Base-by-base conservation (phyloP, 2,329 filamentous ascomycete genomes). In the Epichloe coenophiala region DNA sequence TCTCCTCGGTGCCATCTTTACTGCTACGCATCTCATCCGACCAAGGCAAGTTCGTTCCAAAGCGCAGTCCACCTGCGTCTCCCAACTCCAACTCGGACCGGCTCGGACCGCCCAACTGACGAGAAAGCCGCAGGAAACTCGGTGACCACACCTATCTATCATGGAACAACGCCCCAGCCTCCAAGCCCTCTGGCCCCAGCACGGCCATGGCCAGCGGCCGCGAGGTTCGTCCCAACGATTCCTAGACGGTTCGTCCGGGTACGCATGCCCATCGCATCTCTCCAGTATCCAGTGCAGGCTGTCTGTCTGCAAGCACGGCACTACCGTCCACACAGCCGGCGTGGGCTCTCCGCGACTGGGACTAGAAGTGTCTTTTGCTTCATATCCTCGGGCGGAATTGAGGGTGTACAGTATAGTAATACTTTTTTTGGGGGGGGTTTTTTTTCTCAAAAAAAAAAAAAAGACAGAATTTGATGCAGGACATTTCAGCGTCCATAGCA, bases 141-240 rank as follows among this genome's bases (percentile, higher is more conserved):
- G 93, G 93, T 54, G 93, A 98, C 66, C 93, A 97, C 68, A 96
- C 89, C 8, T 97, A 98, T 66, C 77, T 98, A 46, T 93, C 88
- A 23, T 98, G 93, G 93, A 96, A 97, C 66, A 80, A 80, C 52
- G 71, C 69, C 1, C 74, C 75, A 2, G 58, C 68, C n/a, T 57
- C 66, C 54, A 72, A 73, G 60, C 60, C 67, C 15, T 62, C 62
- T 9, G 68, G 68, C 37, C 65, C 70, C 27, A 61, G 65, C 51
- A 66, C 71, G 13, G 74, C 69, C 53, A 65, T 72, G 60, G 71
- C 75, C 31, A 71, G 73, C 23, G 80, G 82, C 53, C 79, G 84
- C 55, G 76, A 83, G 51, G 51, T 73, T 54, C 73, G 70, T 58
- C 66, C 67, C 53, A 65, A 66, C 57, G 68, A 71, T 51, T 63